Conservation (phyloP, 2,329 filamentous ascomycete species). For the Fusarium bactridioides region DNA sequence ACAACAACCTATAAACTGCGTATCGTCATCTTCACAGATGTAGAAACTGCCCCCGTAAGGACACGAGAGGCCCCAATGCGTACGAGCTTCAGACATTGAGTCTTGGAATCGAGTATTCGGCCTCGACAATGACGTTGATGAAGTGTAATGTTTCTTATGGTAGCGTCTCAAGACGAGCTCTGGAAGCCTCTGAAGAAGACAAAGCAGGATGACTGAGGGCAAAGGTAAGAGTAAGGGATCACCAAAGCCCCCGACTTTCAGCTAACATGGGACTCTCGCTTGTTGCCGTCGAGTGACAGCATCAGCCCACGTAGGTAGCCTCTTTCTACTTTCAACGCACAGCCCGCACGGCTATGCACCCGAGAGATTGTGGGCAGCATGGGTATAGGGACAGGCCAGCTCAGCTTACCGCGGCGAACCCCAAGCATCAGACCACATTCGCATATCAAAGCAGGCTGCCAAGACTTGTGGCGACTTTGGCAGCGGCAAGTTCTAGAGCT, state of each 20-base stretch:
- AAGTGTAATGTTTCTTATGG: neutral
- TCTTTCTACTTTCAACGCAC: neutral
- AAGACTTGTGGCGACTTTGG: neutral
- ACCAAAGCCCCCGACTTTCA: neutral
- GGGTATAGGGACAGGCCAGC: conserved; percentile 1
- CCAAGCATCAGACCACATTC: neutral
- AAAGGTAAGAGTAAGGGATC: neutral
- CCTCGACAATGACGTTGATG: neutral
- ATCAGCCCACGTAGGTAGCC: neutral
- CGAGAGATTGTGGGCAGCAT: neutral
- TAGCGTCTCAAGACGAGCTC: neutral
- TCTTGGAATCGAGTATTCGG: neutral
- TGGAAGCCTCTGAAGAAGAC: neutral
- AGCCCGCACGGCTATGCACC: conserved; percentile 7
- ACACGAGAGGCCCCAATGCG: conserved; percentile 45
- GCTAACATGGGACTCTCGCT: conserved; percentile 14
- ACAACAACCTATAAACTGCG: conserved; percentile 54
- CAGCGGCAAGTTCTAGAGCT: neutral
- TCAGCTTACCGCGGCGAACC: neutral
- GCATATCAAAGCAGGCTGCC: neutral
- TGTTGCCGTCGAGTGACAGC: conserved; percentile 6
- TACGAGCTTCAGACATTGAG: conserved; percentile 24
- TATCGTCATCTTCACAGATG: conserved; percentile 45
- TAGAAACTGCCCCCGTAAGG: conserved; percentile 48
- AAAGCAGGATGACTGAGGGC: neutral